Percentiles rank a stretch among this genome's conserved stretches.
Conservation (phyloP, 2,329 filamentous ascomycete species). For the Nemania abortiva region DNA sequence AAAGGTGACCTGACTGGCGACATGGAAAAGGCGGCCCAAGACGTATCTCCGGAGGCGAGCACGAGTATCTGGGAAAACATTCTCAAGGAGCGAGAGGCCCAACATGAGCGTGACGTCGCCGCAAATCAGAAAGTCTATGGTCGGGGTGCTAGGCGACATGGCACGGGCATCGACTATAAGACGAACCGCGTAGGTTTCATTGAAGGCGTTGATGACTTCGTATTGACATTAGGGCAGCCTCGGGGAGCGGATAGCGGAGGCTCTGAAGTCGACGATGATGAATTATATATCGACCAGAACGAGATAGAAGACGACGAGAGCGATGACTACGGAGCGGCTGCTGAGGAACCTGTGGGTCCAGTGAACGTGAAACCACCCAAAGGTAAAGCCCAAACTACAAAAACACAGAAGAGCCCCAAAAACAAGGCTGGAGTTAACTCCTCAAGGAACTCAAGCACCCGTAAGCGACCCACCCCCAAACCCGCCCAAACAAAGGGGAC, state of each 20-base stretch:
- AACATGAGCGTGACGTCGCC: slow-evolving; percentile 78
- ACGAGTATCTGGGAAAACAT: slow-evolving; percentile 91
- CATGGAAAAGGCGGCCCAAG: slow-evolving; percentile 65
- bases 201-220: slow-evolving; percentile 44
- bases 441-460: slow-evolving; percentile 40
- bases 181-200: slow-evolving; percentile 52
- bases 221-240: slow-evolving; percentile 43
- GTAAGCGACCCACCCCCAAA: slow-evolving; percentile 21
- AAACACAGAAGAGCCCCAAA: slow-evolving; percentile 36
- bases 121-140: slow-evolving; percentile 81
- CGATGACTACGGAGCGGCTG: slow-evolving; percentile 34
- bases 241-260: slow-evolving; percentile 43
- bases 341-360: slow-evolving; percentile 14
- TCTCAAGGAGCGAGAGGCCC: slow-evolving; percentile 81
- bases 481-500: slow-evolving; percentile 7
- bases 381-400: slow-evolving; percentile 36
- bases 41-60: slow-evolving; percentile 65
- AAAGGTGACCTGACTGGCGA: slow-evolving; percentile 74
- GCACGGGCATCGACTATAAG: slow-evolving; percentile 64
- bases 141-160: slow-evolving; percentile 80
- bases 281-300: slow-evolving; percentile 47
- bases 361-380: slow-evolving; percentile 14
- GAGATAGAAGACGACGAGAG: slow-evolving; percentile 46
- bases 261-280: slow-evolving; percentile 49
- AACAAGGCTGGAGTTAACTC: slow-evolving; percentile 45